Conservation (phyloP, 2,329 filamentous ascomycete genomes). For the Zalaria sp. region DNA sequence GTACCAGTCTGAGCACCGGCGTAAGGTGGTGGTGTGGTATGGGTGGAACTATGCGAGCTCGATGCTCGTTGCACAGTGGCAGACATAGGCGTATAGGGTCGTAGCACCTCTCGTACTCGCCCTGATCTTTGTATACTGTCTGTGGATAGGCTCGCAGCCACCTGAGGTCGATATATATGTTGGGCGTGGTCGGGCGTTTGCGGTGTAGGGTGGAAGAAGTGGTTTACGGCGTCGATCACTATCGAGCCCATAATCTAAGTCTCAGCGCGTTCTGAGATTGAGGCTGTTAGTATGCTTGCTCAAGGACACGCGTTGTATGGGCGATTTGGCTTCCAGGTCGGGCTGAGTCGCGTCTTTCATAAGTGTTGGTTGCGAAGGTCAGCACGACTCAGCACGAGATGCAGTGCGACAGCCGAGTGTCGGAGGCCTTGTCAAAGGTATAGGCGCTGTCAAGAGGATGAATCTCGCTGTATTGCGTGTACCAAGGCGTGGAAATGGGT, state of each 20-base stretch:
- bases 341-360: background rate
- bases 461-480: no score
- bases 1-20: no score
- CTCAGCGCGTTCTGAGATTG: background rate
- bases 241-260: constrained; percentile 43
- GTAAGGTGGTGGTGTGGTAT: background rate
- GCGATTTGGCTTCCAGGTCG: background rate
- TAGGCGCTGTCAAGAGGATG: no score
- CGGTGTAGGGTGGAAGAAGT: constrained; percentile 31
- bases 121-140: constrained; percentile 2
- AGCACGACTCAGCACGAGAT: background rate
- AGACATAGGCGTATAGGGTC: constrained; percentile 6
- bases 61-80: constrained; percentile 3
- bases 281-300: background rate
- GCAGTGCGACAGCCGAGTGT: background rate
- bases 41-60: constrained; percentile 3
- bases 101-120: constrained; percentile 1
- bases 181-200: constrained; percentile 2
- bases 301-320: background rate
- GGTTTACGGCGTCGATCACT: constrained; percentile 57
- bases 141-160: constrained; percentile 1
- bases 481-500: no score
- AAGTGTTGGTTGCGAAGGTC: background rate
- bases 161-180: background rate
- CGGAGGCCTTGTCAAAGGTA: no score